These are phyloP conservation scores for Xylaria digitata DNA, from an alignment of 2,329 filamentous ascomycete species.

Conservation along the genomic window DNA sequence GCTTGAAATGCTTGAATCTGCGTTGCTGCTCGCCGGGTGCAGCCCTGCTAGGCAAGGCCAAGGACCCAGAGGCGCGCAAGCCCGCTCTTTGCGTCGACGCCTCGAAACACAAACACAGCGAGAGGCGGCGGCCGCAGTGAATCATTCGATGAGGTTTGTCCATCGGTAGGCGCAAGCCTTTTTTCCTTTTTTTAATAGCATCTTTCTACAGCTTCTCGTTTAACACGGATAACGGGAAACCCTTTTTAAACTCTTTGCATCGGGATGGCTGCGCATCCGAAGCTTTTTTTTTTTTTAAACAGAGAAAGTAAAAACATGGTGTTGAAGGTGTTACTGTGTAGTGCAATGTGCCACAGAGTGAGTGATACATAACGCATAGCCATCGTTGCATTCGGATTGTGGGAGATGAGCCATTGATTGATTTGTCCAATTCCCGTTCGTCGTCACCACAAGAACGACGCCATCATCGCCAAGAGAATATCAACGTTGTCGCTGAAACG, in stretches of 20 bases:
- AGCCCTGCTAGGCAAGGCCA: slow-evolving; percentile 1
- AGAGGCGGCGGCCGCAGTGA: not conserved
- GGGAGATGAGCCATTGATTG: not conserved
- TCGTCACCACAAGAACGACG: too few species aligned
- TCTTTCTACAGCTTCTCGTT: not conserved
- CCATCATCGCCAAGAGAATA: not conserved
- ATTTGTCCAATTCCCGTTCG: not conserved
- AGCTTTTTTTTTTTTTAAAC: not conserved
- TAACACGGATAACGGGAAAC: slow-evolving; percentile 27
- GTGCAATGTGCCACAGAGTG: too few species aligned
- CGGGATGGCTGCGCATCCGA: slow-evolving; percentile 21
- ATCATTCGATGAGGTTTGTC: not conserved
- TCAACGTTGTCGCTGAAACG: slow-evolving; percentile 14
- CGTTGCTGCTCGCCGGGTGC: not conserved
- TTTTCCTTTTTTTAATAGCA: slow-evolving; percentile 18
- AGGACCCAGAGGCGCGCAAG: not conserved
- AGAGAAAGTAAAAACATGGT: not conserved
- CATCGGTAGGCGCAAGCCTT: slow-evolving; percentile 2
- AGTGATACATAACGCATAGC: too few species aligned
- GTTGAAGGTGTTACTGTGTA: not conserved
- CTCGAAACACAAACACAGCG: not conserved
- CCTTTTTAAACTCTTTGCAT: slow-evolving; percentile 5
- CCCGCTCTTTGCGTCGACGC: not conserved
- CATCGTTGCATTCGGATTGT: slow-evolving; percentile 3
- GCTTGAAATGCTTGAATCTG: too few species aligned